Percentiles rank a stretch among this genome's conserved stretches.
Conservation (phyloP, 164 flowering plant species). For the Magnolia officinalis region DNA sequence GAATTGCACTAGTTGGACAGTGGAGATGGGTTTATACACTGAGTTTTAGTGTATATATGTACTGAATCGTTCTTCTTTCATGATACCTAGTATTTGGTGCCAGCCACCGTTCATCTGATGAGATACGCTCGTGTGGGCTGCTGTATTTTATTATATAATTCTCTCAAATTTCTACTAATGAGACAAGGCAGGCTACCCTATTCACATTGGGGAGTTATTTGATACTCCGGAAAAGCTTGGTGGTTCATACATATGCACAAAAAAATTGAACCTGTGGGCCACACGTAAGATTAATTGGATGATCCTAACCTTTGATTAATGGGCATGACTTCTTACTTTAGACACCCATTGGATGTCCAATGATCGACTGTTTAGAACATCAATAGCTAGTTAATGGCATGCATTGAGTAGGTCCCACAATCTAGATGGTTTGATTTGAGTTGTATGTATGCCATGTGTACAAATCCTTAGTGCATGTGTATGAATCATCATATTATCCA, state of each 20-base stretch:
- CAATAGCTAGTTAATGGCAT: no score
- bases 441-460: no score
- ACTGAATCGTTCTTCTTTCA: not conserved
- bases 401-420: no score
- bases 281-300: not conserved
- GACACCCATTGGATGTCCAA: no score
- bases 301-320: no score
- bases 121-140: not conserved
- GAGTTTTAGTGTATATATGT: not conserved
- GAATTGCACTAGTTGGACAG: not conserved
- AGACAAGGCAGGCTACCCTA: not conserved
- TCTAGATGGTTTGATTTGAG: no score
- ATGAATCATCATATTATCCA: no score
- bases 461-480: no score
- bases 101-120: not conserved
- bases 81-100: not conserved
- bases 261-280: not conserved
- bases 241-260: not conserved
- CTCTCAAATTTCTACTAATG: not conserved
- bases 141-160: not conserved
- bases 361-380: no score
- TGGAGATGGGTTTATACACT: not conserved
- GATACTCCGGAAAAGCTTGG: not conserved
- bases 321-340: no score
- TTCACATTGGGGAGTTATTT: not conserved